A percentile compares a stretch with the other conserved stretches of the same genome.
phyloP scores from a whole-genome alignment of 805 yeast genomes.

The Crinitomyces ghanaensis region DNA sequence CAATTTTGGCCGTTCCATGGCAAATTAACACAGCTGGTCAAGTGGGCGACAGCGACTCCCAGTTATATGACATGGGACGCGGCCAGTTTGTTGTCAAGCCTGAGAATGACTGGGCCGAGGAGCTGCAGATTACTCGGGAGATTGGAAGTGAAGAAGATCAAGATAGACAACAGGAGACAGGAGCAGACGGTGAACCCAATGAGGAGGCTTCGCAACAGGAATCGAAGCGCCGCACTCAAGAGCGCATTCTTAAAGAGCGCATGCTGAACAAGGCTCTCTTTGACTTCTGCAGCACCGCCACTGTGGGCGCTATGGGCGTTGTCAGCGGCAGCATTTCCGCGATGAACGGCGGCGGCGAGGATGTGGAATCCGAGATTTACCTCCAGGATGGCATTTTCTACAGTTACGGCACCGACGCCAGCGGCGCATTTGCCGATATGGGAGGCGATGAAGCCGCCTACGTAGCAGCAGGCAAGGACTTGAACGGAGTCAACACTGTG shows the following conservation, averaged over 20 bases:
- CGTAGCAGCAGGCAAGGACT: constrained; percentile 67
- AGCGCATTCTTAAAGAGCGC: constrained; percentile 65
- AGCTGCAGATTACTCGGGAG: constrained; percentile 72
- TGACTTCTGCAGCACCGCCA: constrained; percentile 68
- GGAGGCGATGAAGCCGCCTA: constrained; percentile 87
- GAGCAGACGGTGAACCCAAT: too few relatives aligned
- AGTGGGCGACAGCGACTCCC: too few relatives aligned
- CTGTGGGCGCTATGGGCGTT: constrained; percentile 68
- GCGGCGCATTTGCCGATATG: constrained; percentile 48
- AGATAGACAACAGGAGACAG: too few relatives aligned
- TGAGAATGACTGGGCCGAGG: constrained; percentile 80
- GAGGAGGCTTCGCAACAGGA: too few relatives aligned
- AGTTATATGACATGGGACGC: constrained; percentile 45
- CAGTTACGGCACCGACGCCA: constrained; percentile 61
- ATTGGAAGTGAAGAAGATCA: constrained; percentile 34
- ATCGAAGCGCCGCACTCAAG: constrained; percentile 38
- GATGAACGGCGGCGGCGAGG: constrained; percentile 67
- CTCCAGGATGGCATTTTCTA: constrained; percentile 79
- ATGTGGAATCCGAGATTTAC: constrained; percentile 49
- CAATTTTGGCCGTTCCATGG: constrained; percentile 70
- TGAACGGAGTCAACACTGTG: constrained; percentile 56
- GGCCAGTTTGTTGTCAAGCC: constrained; percentile 45
- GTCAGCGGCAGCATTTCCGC: constrained; percentile 64
- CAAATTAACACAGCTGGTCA: constrained; percentile 34
- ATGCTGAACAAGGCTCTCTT: constrained; percentile 55